Conservation (phyloP, 2,329 filamentous ascomycete species). For the Beauveria sp. region DNA sequence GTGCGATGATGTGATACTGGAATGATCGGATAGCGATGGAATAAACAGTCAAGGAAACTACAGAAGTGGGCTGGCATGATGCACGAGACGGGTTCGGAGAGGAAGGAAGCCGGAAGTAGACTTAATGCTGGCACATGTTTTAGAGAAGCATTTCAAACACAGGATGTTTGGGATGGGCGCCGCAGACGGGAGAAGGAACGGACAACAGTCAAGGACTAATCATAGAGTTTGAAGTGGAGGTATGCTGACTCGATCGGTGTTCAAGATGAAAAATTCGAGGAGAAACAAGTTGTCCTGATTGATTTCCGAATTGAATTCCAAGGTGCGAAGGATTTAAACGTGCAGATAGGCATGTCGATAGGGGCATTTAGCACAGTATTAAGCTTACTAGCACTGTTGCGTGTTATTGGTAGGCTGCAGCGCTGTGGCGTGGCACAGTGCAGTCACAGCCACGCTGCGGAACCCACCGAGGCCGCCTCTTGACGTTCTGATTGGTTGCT, state of each 20-base stretch:
- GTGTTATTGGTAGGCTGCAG: too few relatives aligned
- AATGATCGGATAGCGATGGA: background rate
- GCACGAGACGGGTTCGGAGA: background rate
- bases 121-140: background rate
- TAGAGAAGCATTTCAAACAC: background rate
- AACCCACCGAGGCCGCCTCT: background rate
- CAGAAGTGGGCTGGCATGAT: background rate
- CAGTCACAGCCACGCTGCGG: background rate
- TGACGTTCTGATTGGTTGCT: background rate
- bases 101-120: background rate
- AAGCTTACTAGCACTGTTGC: background rate
- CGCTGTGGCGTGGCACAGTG: background rate
- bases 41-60: background rate
- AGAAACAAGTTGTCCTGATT: background rate
- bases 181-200: background rate
- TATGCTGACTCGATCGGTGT: too few relatives aligned
- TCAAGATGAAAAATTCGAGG: background rate
- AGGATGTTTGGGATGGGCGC: background rate
- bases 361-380: background rate
- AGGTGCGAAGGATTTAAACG: background rate
- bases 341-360: background rate
- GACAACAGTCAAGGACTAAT: background rate
- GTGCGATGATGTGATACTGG: background rate
- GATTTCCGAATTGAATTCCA: too few relatives aligned
- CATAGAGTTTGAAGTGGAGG: too few relatives aligned